Base-by-base conservation (phyloP, 768 basidiomycete genomes). In the Galerina sulciceps region DNA sequence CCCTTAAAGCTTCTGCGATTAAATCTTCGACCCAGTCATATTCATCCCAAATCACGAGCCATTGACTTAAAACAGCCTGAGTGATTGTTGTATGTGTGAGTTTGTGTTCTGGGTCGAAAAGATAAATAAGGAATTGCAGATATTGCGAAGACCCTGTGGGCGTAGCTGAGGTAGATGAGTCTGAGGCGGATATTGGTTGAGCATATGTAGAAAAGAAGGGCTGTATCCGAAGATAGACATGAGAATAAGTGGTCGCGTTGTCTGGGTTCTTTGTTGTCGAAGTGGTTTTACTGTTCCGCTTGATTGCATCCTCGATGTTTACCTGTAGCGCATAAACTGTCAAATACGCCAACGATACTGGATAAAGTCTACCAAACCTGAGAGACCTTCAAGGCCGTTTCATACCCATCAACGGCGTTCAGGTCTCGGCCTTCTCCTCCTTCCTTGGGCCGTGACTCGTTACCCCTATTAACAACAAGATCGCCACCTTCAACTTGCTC, bases 21-120 rank as follows among this genome's bases (percentile, higher is more conserved):
- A 91, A 72, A 68, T 99, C 96, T 73, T 99, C 97, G 11, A 99
- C 95, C 97, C 97, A 96, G 43, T 92, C 89, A 70, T 94, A 91
- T 62, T 88, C 82, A 67, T 97, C 96, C 88, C 94, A 96, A 43
- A 94, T 77, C 4, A 87, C 86, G 55, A 99, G 71, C 97, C 97
- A 99, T 49, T 82, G 77, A n/a, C 76, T 79, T 0, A 96, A 94
- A 18, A 96, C 80, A 5, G 86, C 81, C 71, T 99, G 97, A 5
- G 93, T 93, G 48, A 92, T 71, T 0, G 93, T 92, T 6, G 87
- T 87, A 68, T 89, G 88, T 6, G 80, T 78, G 52, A 99, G 78
- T 36, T 87, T 79, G 70, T 99, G 94, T 4, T 77, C 79, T 10
- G 95, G 94, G 73, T 98, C 96, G 37, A 77, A 77, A 2, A 93